A percentile compares a stretch with the other conserved stretches of the same genome.
These are phyloP conservation scores for Fusarium burgessii DNA, from an alignment of 2,329 filamentous ascomycete genomes.

Conservation along the genomic window DNA sequence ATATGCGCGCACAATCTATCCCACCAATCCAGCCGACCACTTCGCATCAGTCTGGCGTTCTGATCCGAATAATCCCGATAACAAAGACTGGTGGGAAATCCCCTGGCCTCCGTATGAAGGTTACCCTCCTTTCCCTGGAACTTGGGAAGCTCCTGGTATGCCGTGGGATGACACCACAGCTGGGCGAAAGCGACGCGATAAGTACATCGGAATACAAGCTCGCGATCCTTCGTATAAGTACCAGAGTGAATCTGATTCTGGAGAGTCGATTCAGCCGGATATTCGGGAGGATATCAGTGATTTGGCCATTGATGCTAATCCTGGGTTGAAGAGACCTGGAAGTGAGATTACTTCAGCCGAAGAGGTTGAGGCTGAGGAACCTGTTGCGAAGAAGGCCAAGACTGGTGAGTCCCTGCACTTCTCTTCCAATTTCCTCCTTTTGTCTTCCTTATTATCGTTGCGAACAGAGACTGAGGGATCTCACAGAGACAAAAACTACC, in stretches of 20 bases:
- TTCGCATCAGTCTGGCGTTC: constrained; percentile 44
- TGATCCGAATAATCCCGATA: constrained; percentile 50
- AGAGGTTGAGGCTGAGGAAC: neutral
- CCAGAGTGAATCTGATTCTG: constrained; percentile 35
- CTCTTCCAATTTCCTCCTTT: neutral
- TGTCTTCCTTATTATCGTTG: fast-evolving
- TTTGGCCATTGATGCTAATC: constrained; percentile 9
- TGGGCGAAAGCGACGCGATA: neutral
- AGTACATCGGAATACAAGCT: constrained; percentile 5
- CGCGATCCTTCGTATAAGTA: constrained; percentile 38
- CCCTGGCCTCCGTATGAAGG: constrained; percentile 48
- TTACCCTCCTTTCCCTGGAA: constrained; percentile 36
- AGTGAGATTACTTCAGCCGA: neutral
- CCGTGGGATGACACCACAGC: neutral
- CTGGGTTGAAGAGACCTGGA: neutral
- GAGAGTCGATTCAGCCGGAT: constrained; percentile 36
- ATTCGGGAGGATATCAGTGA: constrained; percentile 26
- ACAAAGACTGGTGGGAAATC: constrained; percentile 41
- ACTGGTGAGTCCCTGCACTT: constrained; percentile 1
- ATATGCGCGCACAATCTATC: constrained; percentile 49
- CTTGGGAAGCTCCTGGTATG: constrained; percentile 33
- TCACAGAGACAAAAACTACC: neutral
- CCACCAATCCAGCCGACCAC: constrained; percentile 27
- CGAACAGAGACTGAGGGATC: neutral
- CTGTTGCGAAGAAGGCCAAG: constrained; percentile 32